Base-by-base conservation (phyloP, 1,284 basidiomycete species). In the Tylopilus sp. region DNA sequence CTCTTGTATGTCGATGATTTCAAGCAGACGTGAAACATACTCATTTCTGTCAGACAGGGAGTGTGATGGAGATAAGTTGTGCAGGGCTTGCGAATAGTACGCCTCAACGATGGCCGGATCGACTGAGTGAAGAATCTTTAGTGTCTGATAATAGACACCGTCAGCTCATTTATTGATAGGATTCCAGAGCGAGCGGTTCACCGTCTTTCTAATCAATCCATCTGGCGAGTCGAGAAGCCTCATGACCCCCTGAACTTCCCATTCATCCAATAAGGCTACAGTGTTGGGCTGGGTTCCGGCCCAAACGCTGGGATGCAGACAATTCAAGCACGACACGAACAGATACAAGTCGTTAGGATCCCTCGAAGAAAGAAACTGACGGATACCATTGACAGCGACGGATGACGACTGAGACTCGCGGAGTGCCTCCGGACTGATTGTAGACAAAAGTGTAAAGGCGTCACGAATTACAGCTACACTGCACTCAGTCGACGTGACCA, bases 201-300 rank as follows among this genome's bases (percentile, higher is more conserved):
- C 87, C 73, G 74, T 81, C 46, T 66, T 73, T 45, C 85, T 74
- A 39, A 88, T 77, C n/a, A 73, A 57, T 11, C 62, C 55, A 63
- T 90, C 88, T 2, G 71, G 62, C 6, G 77, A 81, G 50, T 81
- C 76, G 21, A 90, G 67, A 18, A 84, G 66, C 49, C 73, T 74
- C 77, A 90, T 83, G 21, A 89, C 71, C 30, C 72, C 71, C 50
- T 83, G 82, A 28, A 89, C 86, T 51, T 89, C 86, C 74, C 75
- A 76, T 48, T 71, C 77, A 29, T 86, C 82, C 41, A 89, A 64
- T 5, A 79, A 68, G 2, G 78, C 67, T 30, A 76, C 73, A 23
- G 74, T 65, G 6, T 74, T 71, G 3, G 71, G 61, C 13, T 64
- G 66, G 5, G 74, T 81, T 9, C 86, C 87, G 6, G 85, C 82